phyloP scores from a whole-genome alignment of 2,329 filamentous ascomycete genomes.

The Alternaria triticimaculans region DNA sequence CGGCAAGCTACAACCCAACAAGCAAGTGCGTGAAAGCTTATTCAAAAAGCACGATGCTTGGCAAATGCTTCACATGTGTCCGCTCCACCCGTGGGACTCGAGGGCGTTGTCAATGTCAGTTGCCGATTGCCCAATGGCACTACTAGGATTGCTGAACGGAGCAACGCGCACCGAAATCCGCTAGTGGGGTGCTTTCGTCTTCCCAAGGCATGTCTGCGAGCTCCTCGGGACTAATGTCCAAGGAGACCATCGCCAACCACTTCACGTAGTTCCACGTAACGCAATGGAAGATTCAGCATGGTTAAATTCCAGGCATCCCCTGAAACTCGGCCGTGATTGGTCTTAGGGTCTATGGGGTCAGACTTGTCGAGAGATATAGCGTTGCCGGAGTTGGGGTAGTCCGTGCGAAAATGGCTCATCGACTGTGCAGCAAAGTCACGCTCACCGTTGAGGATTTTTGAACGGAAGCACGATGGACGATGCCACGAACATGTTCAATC shows the following conservation, averaged over 20 bases:
- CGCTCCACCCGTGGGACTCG: background rate
- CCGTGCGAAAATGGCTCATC: constrained; percentile 24
- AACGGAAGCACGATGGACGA: background rate
- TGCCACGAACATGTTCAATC: background rate
- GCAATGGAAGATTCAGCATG: constrained; percentile 9
- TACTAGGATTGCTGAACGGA: background rate
- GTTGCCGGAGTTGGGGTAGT: constrained; percentile 24
- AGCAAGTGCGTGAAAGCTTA: constrained; percentile 17
- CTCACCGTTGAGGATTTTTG: background rate
- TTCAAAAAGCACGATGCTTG: constrained; percentile 10
- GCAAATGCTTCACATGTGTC: constrained; percentile 2
- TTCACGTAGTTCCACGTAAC: background rate
- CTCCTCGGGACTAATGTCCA: background rate
- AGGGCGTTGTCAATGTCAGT: background rate
- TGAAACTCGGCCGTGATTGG: constrained; percentile 15
- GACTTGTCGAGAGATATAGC: constrained; percentile 24
- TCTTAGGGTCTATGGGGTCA: constrained; percentile 11
- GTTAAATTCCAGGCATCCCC: constrained; percentile 23
- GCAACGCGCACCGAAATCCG: background rate
- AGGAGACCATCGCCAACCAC: background rate
- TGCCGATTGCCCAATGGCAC: background rate
- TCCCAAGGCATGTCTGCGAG: background rate
- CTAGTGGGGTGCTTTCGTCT: background rate
- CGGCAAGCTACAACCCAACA: constrained; percentile 8
- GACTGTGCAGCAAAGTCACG: constrained; percentile 22